Percentiles rank a stretch among this genome's conserved stretches.
Evolutionary conservation across 2,329 filamentous ascomycete genomes (phyloP).

Genomic region (Arthroderma sp.): DNA sequence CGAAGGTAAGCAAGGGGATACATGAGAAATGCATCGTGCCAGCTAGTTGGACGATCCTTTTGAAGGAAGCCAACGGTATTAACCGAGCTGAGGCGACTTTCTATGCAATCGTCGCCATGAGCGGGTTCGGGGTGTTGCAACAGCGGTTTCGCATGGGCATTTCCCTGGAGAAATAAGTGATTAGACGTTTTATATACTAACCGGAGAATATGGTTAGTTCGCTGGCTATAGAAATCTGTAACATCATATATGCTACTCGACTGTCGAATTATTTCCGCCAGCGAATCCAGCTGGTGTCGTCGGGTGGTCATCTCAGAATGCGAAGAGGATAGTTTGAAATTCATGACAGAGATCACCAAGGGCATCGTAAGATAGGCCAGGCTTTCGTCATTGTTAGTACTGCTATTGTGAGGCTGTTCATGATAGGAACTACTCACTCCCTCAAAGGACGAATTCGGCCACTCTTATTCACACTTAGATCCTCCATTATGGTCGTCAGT

Average conservation of each 20-base stretch:
- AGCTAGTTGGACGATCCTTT: slow-evolving; percentile 5
- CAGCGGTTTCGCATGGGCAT: not conserved
- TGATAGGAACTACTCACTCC: slow-evolving; percentile 24
- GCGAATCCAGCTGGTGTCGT: slow-evolving; percentile 33
- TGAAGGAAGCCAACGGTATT: not conserved
- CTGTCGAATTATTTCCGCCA: slow-evolving; percentile 35
- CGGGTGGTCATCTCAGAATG: slow-evolving; percentile 28
- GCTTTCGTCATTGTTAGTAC: not conserved
- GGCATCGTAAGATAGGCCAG: slow-evolving; percentile 26
- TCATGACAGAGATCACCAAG: slow-evolving; percentile 26
- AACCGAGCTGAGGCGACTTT: not conserved
- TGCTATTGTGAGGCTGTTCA: no score
- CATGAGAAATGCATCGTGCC: slow-evolving; percentile 8
- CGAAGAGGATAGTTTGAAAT: slow-evolving; percentile 26
- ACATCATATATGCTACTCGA: slow-evolving; percentile 37
- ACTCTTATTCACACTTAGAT: slow-evolving; percentile 34
- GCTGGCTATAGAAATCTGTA: slow-evolving; percentile 29
- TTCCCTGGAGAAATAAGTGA: not conserved
- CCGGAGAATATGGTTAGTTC: slow-evolving; percentile 6
- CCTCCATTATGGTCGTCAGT: slow-evolving; percentile 35
- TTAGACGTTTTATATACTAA: slow-evolving; percentile 4
- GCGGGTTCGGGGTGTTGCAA: not conserved
- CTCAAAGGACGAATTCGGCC: slow-evolving; percentile 37
- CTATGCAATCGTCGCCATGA: not conserved
- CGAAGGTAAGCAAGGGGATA: slow-evolving; percentile 8